These are phyloP conservation scores for Backusella circina DNA, from an alignment of 192 early-diverging fungal genomes.

Conservation along the genomic window DNA sequence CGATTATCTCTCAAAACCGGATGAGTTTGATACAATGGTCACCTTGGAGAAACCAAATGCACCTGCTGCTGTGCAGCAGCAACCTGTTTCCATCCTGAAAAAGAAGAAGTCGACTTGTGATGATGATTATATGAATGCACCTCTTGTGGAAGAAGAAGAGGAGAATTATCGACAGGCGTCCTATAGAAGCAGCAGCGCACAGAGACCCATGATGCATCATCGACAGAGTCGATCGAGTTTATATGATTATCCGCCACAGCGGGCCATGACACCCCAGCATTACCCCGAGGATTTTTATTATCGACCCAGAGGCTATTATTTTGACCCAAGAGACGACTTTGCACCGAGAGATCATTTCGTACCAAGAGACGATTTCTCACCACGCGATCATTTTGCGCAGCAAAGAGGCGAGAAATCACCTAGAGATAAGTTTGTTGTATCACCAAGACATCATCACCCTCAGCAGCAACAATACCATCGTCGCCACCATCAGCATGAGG, in stretches of 20 bases:
- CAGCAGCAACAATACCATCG: no score
- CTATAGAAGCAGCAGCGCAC: not conserved
- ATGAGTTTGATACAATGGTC: not conserved
- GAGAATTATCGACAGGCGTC: not conserved
- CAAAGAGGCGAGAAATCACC: no score
- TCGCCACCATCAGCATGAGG: not conserved
- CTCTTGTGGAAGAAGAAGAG: not conserved
- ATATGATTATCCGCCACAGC: not conserved
- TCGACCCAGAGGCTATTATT: not conserved
- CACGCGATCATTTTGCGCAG: no score
- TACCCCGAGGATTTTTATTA: not conserved
- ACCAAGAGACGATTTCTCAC: no score
- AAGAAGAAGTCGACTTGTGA: not conserved
- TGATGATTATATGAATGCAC: not conserved
- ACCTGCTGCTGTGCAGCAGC: not conserved
- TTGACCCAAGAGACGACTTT: not conserved
- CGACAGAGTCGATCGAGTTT: not conserved
- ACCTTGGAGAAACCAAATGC: not conserved
- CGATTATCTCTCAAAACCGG: not conserved
- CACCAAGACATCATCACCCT: no score
- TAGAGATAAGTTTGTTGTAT: no score
- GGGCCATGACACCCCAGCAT: not conserved
- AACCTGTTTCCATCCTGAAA: slow-evolving; percentile 10
- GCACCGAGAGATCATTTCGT: not conserved
- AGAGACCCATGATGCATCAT: not conserved